Evolutionary conservation across 2,329 filamentous ascomycete species (phyloP), one percentile per base, ranked within the genome.

Genomic region (Cladosporium colombiae): DNA sequence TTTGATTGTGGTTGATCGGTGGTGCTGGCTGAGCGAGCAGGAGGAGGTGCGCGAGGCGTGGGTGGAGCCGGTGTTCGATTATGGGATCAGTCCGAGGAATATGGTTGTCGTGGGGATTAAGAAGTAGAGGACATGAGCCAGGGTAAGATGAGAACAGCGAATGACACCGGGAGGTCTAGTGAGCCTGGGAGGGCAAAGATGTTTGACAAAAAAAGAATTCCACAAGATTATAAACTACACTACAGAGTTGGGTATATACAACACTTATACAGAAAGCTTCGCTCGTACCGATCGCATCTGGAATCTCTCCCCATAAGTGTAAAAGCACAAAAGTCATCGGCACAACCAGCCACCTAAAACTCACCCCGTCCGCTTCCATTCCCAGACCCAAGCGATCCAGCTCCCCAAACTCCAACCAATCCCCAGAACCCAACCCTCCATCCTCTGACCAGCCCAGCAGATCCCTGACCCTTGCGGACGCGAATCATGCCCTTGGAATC

Each of bases 61-160:
- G 95, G 93, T 97, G 5, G 92, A 98, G 81, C 84, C 91, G 0
- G 93, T 97, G 5, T 98, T 98, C 80, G 92, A 96, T 70, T 97
- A 96, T 77, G 81, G 80, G 44, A 80, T 90, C 75, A 97, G 93
- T 76, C 95, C 95, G 57, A 84, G 95, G 68, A 98, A 99, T 78
- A 78, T 98, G 74, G 94, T 96, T 1, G 91, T 99, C 4, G 93
- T 98, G 33, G 95, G 94, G 0, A 85, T 98, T 59, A 97, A 97
- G 81, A 87, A 66, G 40, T 72, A 67, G n/a, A n/a, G n/a, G n/a
- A n/a, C n/a, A n/a, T n/a, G n/a, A n/a, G n/a, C n/a, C n/a, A n/a
- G n/a, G n/a, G n/a, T n/a, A n/a, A n/a, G n/a, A n/a, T n/a, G n/a
- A n/a, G n/a, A n/a, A n/a, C n/a, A n/a, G n/a, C n/a, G n/a, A n/a